A percentile compares a stretch with the other conserved stretches of the same genome.
These are phyloP conservation scores for Annulohypoxylon stygium DNA, from an alignment of 495 filamentous ascomycete species.

Conservation along the genomic window DNA sequence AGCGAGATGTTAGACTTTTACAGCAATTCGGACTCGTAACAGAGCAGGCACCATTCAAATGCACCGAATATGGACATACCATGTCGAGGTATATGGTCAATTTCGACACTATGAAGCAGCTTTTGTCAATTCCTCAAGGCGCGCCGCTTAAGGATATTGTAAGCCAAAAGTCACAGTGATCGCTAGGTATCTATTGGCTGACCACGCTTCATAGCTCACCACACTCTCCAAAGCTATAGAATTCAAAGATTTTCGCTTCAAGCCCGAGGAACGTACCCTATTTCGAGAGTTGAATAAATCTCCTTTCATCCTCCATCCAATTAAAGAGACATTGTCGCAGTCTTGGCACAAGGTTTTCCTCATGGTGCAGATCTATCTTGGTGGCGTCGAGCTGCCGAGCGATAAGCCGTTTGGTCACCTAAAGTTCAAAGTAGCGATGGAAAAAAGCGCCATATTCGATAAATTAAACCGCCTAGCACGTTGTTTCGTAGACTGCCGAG, in stretches of 20 bases:
- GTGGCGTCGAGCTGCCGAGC: constrained; percentile 76
- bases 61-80: constrained; percentile 84
- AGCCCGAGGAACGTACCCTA: constrained; percentile 76
- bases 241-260: constrained; percentile 72
- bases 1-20: constrained; percentile 79
- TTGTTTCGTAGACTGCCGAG: constrained; percentile 88
- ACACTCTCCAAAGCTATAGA: constrained; percentile 78
- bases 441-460: constrained; percentile 80
- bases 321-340: constrained; percentile 80
- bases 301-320: constrained; percentile 77
- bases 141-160: constrained; percentile 79
- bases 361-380: constrained; percentile 84
- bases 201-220: constrained; percentile 66
- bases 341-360: constrained; percentile 89
- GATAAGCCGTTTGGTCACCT: constrained; percentile 72
- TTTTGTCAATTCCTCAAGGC: constrained; percentile 73
- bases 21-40: constrained; percentile 72
- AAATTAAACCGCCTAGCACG: constrained; percentile 80
- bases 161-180: constrained; percentile 45
- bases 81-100: constrained; percentile 95
- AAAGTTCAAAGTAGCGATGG: constrained; percentile 72
- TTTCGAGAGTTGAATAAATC: constrained; percentile 88
- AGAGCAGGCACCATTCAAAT: constrained; percentile 63
- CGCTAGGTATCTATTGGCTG: constrained; percentile 41
- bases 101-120: constrained; percentile 88